Base-by-base conservation (phyloP, 2,329 filamentous ascomycete genomes). In the Talaromyces pinophilus region DNA sequence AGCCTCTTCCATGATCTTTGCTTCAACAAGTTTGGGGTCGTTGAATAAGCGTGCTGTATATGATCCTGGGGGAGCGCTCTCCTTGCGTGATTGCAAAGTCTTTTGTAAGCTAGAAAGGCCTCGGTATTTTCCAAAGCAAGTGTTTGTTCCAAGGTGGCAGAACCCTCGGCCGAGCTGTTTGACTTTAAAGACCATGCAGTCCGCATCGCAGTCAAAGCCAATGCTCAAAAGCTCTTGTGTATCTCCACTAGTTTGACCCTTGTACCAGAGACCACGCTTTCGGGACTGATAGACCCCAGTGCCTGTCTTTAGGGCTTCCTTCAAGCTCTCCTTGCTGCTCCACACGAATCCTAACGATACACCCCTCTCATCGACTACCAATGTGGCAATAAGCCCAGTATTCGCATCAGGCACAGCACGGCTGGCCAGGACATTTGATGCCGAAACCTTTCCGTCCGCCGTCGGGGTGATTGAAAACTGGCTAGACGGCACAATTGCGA, bases 1-100 rank as follows among this genome's bases (percentile, higher is more conserved):
- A 0, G 95, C 95, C 78, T 99, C 95, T 79, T 99, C 95, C 88
- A 98, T 96, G 65, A 99, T 97, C 84, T 99, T 99, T 2, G 95
- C 95, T 52, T 92, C 86, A 63, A 97, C 81, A 64, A 99, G 85
- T 77, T 96, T 93, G 72, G 92, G 87, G 70, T 99, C 95, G 19
- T 90, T 93, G 83, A 98, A 99, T 1, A 99, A 83, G 40, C 94
- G 86, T 19, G 93, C 92, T 4, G 95, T 99, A 79, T 99, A 99
- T 13, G 95, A 99, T 1, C 93, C 94, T 70, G 86, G 86, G 0
- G 95, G 94, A 0, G 94, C 93, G 19, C 91, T 92, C 50, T 86
- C 80, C 77, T 95, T 97, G 72, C 95, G 89, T 48, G 88, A 90
- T 70, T 90, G 83, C 15, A 99, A 85, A 0, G 93, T 98, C 79